A percentile compares a stretch with the other conserved stretches of the same genome.
phyloP scores from a whole-genome alignment of 192 early-diverging fungal species.

The Allomyces arbusculus region DNA sequence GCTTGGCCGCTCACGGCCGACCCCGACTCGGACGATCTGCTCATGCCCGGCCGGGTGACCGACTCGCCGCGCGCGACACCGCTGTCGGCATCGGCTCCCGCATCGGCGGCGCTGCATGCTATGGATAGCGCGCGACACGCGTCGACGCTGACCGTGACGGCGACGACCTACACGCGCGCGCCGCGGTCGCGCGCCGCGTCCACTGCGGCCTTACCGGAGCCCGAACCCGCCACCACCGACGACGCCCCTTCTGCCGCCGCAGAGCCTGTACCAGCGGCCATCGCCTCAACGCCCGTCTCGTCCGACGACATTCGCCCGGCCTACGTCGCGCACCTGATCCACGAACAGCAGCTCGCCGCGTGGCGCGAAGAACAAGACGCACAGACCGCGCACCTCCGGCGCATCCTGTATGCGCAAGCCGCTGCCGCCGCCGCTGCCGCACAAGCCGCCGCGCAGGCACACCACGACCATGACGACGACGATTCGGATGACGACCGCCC shows the following conservation, averaged over 20 bases:
- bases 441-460: too few species aligned
- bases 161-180: neutral
- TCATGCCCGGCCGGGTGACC: too few species aligned
- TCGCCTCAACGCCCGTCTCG: neutral
- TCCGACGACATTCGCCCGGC: neutral
- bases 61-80: too few species aligned
- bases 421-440: too few species aligned
- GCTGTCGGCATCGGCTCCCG: too few species aligned
- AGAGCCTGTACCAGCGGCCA: too few species aligned
- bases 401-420: neutral
- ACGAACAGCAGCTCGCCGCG: neutral
- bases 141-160: neutral
- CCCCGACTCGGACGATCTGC: neutral
- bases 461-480: too few species aligned
- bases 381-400: neutral
- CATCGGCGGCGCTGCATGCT: too few species aligned
- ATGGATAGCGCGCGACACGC: too few species aligned
- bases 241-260: neutral
- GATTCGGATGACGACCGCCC: too few species aligned
- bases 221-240: neutral
- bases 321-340: neutral
- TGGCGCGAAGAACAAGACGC: neutral
- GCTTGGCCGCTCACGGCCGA: neutral
- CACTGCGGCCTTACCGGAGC: neutral
- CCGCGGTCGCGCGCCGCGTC: neutral